Conservation (phyloP, 2,329 filamentous ascomycete genomes). For the Neofusicoccum sp. region DNA sequence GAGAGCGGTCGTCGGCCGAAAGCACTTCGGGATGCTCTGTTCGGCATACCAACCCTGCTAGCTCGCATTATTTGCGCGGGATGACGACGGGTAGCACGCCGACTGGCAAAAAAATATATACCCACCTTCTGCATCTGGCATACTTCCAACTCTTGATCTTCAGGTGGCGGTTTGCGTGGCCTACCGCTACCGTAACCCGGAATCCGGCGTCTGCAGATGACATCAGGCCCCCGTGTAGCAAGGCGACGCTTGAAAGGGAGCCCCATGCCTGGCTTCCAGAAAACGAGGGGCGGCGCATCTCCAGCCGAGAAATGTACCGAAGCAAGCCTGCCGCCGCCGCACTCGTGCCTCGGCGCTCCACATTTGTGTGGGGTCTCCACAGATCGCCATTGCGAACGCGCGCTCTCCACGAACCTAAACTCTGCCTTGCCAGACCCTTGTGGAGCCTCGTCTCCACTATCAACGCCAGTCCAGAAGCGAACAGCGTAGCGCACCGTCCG, state of each 20-base stretch:
- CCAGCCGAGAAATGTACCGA: conserved; percentile 7
- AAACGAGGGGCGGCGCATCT: not conserved
- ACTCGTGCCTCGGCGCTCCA: conserved; percentile 15
- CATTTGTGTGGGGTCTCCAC: conserved; percentile 14
- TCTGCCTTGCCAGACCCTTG: conserved; percentile 3
- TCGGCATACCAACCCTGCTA: not conserved
- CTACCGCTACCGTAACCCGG: not conserved
- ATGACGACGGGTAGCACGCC: conserved; percentile 2
- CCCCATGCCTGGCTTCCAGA: not conserved
- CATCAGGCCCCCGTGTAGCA: not conserved
- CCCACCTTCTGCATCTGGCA: conserved; percentile 4
- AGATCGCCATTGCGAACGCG: conserved; percentile 6
- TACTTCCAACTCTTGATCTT: not conserved
- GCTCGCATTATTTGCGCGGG: not conserved
- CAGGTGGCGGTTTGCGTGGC: not conserved
- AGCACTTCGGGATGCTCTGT: conserved; percentile 2
- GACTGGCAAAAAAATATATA: not conserved
- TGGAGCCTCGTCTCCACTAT: conserved; percentile 7
- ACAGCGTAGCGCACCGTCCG: not conserved
- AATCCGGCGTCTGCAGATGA: not conserved
- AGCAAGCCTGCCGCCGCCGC: conserved; percentile 8
- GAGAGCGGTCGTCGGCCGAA: not conserved
- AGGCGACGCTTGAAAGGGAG: not conserved
- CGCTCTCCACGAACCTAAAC: conserved; percentile 2
- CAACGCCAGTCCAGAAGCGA: conserved; percentile 1